Conservation (phyloP, 768 basidiomycete species). For the Suillus alpinus region DNA sequence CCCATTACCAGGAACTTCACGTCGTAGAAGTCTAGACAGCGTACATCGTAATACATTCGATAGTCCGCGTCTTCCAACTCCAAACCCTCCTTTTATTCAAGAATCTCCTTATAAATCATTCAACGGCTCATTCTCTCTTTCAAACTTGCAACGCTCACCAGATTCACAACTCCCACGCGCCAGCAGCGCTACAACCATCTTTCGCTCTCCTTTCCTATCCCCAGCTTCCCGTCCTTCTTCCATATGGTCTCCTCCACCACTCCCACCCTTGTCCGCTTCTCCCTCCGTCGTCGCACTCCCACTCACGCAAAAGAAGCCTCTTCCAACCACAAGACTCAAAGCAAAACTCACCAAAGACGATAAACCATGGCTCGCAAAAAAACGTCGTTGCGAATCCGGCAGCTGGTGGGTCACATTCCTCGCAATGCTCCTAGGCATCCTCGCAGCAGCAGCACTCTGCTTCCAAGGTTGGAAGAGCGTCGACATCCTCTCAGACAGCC, state of each 20-base stretch:
- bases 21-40: constrained; percentile 43
- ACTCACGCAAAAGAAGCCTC: constrained; percentile 34
- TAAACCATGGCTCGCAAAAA: constrained; percentile 46
- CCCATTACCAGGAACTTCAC: constrained; percentile 41
- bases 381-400: constrained; percentile 27
- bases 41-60: constrained; percentile 22
- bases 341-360: constrained; percentile 47
- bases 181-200: constrained; percentile 43
- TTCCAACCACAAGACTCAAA: constrained; percentile 47
- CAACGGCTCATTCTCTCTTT: constrained; percentile 19
- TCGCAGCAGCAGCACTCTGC: constrained; percentile 40
- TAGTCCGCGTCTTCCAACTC: constrained; percentile 30
- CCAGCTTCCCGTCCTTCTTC: constrained; percentile 65
- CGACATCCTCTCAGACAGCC: constrained; percentile 30
- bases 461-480: constrained; percentile 44
- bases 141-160: constrained; percentile 29
- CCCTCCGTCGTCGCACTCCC: constrained; percentile 31
- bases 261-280: constrained; percentile 27
- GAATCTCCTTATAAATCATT: constrained; percentile 40
- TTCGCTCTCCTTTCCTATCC: constrained; percentile 68
- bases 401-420: constrained; percentile 50
- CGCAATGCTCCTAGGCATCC: constrained; percentile 41
- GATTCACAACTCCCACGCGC: constrained; percentile 38
- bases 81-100: constrained; percentile 45
- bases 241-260: constrained; percentile 57